Base-by-base conservation (phyloP, 352 stramenopile genomes). In the Phytophthora vignae region DNA sequence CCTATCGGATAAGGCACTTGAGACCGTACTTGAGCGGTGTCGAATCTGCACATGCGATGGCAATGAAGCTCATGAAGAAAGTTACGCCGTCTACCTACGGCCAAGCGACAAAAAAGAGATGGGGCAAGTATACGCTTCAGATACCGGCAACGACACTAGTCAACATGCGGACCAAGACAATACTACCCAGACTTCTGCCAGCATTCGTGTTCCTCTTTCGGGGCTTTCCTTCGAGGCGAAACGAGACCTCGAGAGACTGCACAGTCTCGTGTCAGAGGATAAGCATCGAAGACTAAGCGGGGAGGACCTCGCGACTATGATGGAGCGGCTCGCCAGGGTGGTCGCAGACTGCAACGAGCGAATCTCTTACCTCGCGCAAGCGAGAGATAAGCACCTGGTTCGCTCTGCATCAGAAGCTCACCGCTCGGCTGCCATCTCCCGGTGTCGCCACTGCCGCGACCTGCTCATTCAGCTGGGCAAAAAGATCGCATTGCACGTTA, bases 381-480 rank as follows among this genome's bases (percentile, higher is more conserved):
- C 50, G 11, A 52, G 25, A 21, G 40, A 64, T 33, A 67, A 69
- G 33, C 17, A 65, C 21, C 38, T 66, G 6, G 25, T 58, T 55
- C 66, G 49, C 27, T 38, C 38, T 12, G 46, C 31, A n/a, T 27
- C 67, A 8, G 63, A 81, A 48, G 61, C 46, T 21, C 55, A 83
- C 44, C 75, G 72, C 4, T 64, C 55, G 17, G 75, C 79, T 33
- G 77, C 65, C 8, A 77, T 82, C 12, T 61, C 60, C 38, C 73
- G 79, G 4, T 87, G 77, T 38, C 73, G 69, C 1, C 55, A 77
- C n/a, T 87, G 79, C 27, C 79, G 77, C n/a, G 67, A 85, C 49
- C 55, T 76, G 29, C 56, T 87, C n/a, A 78, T 85, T 53, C 72
- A 81, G 55, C 72, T 87, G 0, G 74, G 77, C 36, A 87, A 87